Evolutionary conservation across 768 basidiomycete genomes (phyloP).

Genomic region (Amylocystis lapponica): DNA sequence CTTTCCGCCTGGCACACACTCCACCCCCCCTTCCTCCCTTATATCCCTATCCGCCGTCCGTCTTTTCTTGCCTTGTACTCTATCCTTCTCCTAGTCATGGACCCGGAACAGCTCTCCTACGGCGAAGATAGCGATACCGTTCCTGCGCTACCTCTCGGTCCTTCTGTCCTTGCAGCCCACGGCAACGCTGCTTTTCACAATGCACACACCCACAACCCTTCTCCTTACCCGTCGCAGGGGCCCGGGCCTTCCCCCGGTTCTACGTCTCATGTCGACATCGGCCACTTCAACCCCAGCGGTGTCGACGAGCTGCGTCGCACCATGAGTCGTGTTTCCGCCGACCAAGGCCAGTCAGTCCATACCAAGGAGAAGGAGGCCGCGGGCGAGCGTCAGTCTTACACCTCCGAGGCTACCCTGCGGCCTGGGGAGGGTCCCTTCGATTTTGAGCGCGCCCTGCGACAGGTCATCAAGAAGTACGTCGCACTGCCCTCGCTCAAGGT

Average conservation of each 20-base stretch:
- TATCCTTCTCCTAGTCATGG: slow-evolving; percentile 2
- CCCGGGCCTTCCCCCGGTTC: background rate
- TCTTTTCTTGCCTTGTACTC: too few relatives aligned
- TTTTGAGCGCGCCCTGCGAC: slow-evolving; percentile 23
- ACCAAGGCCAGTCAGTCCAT: slow-evolving; percentile 2
- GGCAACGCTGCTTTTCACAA: slow-evolving; percentile 10
- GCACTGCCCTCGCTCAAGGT: background rate
- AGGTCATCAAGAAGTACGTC: slow-evolving; percentile 17
- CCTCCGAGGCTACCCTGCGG: slow-evolving; percentile 18
- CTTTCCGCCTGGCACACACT: too few relatives aligned
- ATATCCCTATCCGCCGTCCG: too few relatives aligned
- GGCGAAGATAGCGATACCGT: slow-evolving; percentile 9
- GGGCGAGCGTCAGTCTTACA: slow-evolving; percentile 1
- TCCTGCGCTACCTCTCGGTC: slow-evolving; percentile 10
- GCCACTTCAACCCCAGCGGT: slow-evolving; percentile 51
- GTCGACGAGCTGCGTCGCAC: slow-evolving; percentile 35
- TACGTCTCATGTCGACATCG: slow-evolving; percentile 30
- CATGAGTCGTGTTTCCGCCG: slow-evolving; percentile 21
- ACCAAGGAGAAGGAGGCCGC: background rate
- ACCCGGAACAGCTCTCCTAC: slow-evolving; percentile 14
- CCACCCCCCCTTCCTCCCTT: too few relatives aligned
- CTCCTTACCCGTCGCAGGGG: background rate
- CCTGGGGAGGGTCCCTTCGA: slow-evolving; percentile 21
- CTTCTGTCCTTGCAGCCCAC: slow-evolving; percentile 11
- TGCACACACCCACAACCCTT: background rate